Percentiles rank a stretch among this genome's conserved stretches.
phyloP scores from a whole-genome alignment of 2,329 filamentous ascomycete genomes.

The Calonectria pseudoreteaudii region DNA sequence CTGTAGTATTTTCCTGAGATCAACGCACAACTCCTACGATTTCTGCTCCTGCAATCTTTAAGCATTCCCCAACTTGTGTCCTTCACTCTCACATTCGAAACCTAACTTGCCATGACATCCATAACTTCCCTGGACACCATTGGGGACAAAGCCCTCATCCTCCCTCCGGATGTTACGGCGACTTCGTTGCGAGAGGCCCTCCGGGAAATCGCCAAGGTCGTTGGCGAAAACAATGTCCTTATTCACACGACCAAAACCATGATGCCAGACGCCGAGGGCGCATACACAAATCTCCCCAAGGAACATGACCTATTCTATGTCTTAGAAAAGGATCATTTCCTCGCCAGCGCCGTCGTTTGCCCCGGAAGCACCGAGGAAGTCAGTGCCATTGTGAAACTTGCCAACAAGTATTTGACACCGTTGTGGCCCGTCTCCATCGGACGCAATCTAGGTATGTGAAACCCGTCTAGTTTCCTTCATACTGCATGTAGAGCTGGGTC shows the following conservation, averaged over 20 bases:
- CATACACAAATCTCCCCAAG: neutral
- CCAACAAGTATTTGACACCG: slow-evolving; percentile 15
- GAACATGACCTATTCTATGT: slow-evolving; percentile 20
- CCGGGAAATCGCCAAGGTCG: neutral
- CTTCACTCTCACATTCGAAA: neutral
- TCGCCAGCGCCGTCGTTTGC: slow-evolving; percentile 10
- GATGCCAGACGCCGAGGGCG: neutral
- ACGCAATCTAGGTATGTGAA: slow-evolving; percentile 7
- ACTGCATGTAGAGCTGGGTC: neutral
- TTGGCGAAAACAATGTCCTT: neutral
- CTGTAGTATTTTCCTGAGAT: neutral
- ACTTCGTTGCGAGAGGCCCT: neutral
- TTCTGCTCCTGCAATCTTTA: neutral
- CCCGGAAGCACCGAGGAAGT: slow-evolving; percentile 20
- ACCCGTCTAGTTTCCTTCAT: neutral
- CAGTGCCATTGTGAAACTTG: slow-evolving; percentile 14
- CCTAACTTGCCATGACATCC: neutral
- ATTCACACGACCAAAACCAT: neutral
- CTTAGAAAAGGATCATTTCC: slow-evolving; percentile 16
- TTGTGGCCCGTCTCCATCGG: slow-evolving; percentile 21
- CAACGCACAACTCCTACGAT: neutral
- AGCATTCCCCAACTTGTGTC: neutral
- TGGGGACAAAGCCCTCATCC: neutral
- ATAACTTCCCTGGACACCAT: neutral
- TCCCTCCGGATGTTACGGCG: neutral